phyloP scores from a whole-genome alignment of 1,139 yeast genomes.

The Taiozyma onychis region DNA sequence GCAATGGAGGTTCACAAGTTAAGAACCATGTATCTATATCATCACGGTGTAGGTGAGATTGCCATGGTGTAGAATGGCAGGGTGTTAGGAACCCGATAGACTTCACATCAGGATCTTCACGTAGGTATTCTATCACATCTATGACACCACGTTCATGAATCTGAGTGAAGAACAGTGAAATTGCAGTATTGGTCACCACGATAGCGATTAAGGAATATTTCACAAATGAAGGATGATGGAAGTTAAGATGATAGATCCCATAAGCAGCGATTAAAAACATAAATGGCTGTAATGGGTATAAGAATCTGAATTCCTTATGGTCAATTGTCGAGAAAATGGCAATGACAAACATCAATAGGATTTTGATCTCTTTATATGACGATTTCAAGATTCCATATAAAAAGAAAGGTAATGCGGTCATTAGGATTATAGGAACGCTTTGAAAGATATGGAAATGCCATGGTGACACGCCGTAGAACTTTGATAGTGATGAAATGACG shows the following conservation, averaged over 20 bases:
- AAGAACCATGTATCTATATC: conserved; percentile 62
- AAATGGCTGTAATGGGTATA: conserved; percentile 83
- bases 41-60: conserved; percentile 66
- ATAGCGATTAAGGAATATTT: conserved; percentile 16
- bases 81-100: conserved; percentile 84
- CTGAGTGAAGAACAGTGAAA: conserved; percentile 50
- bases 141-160: conserved; percentile 85
- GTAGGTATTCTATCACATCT: conserved; percentile 52
- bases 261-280: conserved; percentile 40
- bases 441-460: conserved; percentile 83
- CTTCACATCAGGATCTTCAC: conserved; percentile 34
- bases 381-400: conserved; percentile 34
- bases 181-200: conserved; percentile 36
- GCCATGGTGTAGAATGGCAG: conserved; percentile 98
- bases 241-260: conserved; percentile 24
- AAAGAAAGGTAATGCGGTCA: conserved; percentile 62
- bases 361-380: conserved; percentile 11
- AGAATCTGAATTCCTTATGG: conserved; percentile 89
- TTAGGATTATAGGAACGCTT: conserved; percentile 70
- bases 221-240: conserved; percentile 10
- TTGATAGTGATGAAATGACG: conserved; percentile 62
- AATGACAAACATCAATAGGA: conserved; percentile 35
- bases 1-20: conserved; percentile 88
- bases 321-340: conserved; percentile 54
- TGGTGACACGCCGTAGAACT: conserved; percentile 81